These are phyloP conservation scores for Aspergillus ustus DNA, from an alignment of 2,329 filamentous ascomycete genomes.

Conservation along the genomic window DNA sequence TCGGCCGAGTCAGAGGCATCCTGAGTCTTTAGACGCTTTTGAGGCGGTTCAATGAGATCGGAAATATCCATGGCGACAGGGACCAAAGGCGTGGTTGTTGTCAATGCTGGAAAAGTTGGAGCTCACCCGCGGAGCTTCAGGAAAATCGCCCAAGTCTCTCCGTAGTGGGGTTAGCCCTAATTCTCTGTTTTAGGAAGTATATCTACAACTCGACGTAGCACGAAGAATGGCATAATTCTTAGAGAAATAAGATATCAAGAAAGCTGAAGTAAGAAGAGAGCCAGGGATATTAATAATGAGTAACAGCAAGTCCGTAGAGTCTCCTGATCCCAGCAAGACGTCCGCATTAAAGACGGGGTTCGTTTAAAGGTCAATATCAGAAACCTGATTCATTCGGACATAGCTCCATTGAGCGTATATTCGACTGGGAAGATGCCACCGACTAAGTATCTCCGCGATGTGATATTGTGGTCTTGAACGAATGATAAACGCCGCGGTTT, in stretches of 20 bases:
- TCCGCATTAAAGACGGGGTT: too few species aligned
- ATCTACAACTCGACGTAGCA: neutral
- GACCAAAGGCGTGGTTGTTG: slow-evolving; percentile 13
- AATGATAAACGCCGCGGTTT: neutral
- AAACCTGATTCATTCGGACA: too few species aligned
- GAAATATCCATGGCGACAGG: slow-evolving; percentile 35
- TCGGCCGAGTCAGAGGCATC: slow-evolving; percentile 25
- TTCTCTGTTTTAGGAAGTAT: slow-evolving; percentile 30
- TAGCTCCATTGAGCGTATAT: too few species aligned
- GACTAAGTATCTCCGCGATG: too few species aligned
- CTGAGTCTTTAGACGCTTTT: slow-evolving; percentile 42
- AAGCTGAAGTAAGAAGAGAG: too few species aligned
- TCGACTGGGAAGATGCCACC: too few species aligned
- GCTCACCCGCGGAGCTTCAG: slow-evolving; percentile 22
- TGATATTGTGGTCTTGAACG: neutral
- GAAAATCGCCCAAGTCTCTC: slow-evolving; percentile 17
- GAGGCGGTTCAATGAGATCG: slow-evolving; percentile 40
- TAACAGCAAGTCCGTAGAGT: too few species aligned
- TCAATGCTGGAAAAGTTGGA: slow-evolving; percentile 9
- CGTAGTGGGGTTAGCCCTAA: slow-evolving; percentile 33
- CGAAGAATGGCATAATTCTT: neutral
- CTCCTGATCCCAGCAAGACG: too few species aligned
- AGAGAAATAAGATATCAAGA: too few species aligned
- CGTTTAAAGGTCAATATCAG: too few species aligned
- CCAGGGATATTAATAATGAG: too few species aligned